Evolutionary conservation across 495 filamentous ascomycete genomes (phyloP).

Genomic region (Jackrogersella minutella): DNA sequence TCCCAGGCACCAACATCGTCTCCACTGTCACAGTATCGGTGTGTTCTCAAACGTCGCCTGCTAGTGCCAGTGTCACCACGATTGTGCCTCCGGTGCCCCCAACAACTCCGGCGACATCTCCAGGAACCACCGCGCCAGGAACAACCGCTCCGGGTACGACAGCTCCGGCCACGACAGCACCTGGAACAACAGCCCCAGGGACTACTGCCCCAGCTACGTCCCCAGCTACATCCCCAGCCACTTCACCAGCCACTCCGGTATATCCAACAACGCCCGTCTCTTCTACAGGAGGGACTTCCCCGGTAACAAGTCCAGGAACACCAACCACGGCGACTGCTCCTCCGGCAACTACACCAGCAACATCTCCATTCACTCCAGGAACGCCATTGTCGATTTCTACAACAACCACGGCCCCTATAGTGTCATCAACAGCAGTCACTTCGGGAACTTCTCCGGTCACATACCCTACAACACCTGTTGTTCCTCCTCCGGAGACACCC

Average conservation of each 20-base stretch:
- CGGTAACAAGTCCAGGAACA: background rate
- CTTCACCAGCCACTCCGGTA: background rate
- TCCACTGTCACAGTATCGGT: background rate
- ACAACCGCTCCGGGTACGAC: background rate
- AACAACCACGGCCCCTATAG: background rate
- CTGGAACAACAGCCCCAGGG: background rate
- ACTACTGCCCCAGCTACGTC: background rate
- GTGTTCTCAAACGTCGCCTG: background rate
- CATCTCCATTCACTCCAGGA: background rate
- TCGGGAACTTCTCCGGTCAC: background rate
- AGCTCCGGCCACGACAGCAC: background rate
- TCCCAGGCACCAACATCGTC: background rate
- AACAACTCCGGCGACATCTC: background rate
- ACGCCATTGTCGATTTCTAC: no score
- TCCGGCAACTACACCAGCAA: background rate
- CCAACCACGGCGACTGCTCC: no score
- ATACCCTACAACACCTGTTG: slow-evolving; percentile 1
- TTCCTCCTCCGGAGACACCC: background rate
- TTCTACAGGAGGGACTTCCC: background rate
- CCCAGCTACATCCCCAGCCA: background rate
- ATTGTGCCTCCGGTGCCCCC: slow-evolving; percentile 3
- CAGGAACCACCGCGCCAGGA: background rate
- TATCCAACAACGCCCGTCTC: no score
- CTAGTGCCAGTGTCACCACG: slow-evolving; percentile 9
- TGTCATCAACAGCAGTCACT: background rate